These are phyloP conservation scores for Pneumocystis wakefieldiae DNA, from an alignment of 1,139 yeast genomes.

Conservation along the genomic window DNA sequence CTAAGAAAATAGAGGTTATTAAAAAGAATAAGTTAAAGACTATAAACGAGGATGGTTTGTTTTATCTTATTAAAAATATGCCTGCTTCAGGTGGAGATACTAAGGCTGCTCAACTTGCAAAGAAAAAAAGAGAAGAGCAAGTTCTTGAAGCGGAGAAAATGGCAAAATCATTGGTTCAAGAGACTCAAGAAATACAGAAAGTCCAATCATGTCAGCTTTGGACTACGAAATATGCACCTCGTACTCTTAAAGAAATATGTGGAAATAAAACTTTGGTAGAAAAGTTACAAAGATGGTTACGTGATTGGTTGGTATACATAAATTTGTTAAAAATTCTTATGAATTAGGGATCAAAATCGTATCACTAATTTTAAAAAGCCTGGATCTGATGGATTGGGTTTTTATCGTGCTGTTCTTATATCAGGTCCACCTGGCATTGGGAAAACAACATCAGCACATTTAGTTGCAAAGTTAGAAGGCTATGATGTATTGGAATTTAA, in stretches of 20 bases:
- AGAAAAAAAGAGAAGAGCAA: constrained; percentile 51
- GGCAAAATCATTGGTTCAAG: constrained; percentile 26
- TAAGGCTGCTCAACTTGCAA: constrained; percentile 57
- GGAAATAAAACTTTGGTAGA: constrained; percentile 73
- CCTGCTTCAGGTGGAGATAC: constrained; percentile 89
- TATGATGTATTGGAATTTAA: constrained; percentile 73
- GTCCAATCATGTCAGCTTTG: constrained; percentile 36
- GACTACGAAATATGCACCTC: constrained; percentile 91
- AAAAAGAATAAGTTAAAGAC: constrained; percentile 59
- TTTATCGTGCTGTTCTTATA: constrained; percentile 66
- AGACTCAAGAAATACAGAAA: constrained; percentile 10
- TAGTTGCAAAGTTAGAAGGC: constrained; percentile 66
- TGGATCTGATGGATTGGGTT: constrained; percentile 42
- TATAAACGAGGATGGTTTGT: constrained; percentile 74
- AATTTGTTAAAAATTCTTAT: constrained; percentile 1
- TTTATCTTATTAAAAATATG: constrained; percentile 57
- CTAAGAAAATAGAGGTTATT: constrained; percentile 77
- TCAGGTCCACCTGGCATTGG: constrained; percentile 96
- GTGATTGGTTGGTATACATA: constrained; percentile 44
- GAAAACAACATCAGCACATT: constrained; percentile 84
- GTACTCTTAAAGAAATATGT: constrained; percentile 56
- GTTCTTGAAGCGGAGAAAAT: constrained; percentile 26
- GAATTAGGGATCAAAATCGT: constrained; percentile 24
- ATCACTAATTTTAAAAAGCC: constrained; percentile 41
- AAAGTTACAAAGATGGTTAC: constrained; percentile 56